phyloP scores from a whole-genome alignment of 116 monocot species.

The Trichopus zeylanicus region DNA sequence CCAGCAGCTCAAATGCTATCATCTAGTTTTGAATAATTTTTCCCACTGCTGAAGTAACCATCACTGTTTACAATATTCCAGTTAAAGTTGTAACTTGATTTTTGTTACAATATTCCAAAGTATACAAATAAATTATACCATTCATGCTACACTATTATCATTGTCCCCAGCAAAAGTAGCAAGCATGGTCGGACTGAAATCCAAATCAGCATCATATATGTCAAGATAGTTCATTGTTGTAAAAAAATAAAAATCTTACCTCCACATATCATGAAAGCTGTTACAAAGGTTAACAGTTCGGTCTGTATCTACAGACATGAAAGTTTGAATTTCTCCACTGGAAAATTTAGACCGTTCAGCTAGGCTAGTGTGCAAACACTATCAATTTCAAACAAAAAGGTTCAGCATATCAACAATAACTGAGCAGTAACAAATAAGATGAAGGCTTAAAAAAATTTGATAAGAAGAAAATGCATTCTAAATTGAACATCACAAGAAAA shows the following conservation, averaged over 20 bases:
- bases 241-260: conserved; percentile 28
- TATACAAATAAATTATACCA: too few species aligned
- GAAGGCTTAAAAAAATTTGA: background rate
- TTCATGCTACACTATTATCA: too few species aligned
- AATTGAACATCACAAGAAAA: too few species aligned
- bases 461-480: background rate
- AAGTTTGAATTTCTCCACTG: conserved; percentile 96
- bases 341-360: conserved; percentile 84
- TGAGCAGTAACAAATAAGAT: too few species aligned
- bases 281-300: conserved; percentile 83
- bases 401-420: too few species aligned
- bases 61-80: too few species aligned
- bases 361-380: conserved; percentile 71
- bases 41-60: too few species aligned
- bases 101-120: too few species aligned
- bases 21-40: too few species aligned
- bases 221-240: too few species aligned
- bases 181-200: background rate
- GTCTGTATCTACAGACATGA: conserved; percentile 94
- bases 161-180: background rate
- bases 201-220: background rate
- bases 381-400: conserved; percentile 15
- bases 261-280: conserved; percentile 97
- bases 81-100: too few species aligned
- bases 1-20: too few species aligned